Evolutionary conservation across 129 eudicot genomes (phyloP).

Genomic region (Saposhnikovia divaricata): DNA sequence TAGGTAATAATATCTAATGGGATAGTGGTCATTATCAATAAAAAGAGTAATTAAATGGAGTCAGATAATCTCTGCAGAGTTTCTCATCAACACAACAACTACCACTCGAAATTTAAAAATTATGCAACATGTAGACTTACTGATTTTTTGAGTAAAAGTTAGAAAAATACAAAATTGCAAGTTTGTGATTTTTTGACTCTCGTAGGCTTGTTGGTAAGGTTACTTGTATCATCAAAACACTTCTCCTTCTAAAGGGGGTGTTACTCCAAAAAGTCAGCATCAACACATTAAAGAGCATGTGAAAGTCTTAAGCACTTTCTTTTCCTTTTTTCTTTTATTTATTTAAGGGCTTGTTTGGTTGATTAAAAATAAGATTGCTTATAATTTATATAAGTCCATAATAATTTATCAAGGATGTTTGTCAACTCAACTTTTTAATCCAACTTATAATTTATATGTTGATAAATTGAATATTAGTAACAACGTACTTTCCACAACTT

Average conservation of each 20-base stretch:
- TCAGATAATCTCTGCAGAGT: not conserved
- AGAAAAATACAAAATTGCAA: not conserved
- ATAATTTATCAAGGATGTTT: too few relatives aligned
- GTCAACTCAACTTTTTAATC: too few relatives aligned
- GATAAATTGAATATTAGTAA: too few relatives aligned
- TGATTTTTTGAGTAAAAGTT: not conserved
- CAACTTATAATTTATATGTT: too few relatives aligned
- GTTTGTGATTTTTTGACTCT: not conserved
- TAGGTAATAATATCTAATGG: not conserved
- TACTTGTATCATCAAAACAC: too few relatives aligned
- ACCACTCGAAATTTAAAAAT: not conserved
- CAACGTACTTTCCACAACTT: too few relatives aligned
- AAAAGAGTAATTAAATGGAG: not conserved
- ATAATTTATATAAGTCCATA: too few relatives aligned
- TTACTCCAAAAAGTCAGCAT: not conserved
- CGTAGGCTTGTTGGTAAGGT: too few relatives aligned
- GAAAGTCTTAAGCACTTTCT: not conserved
- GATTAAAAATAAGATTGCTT: too few relatives aligned
- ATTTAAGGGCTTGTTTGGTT: not conserved
- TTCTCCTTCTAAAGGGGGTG: too few relatives aligned
- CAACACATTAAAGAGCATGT: not conserved
- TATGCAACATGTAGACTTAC: not conserved
- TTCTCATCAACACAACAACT: not conserved
- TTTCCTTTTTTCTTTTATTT: too few relatives aligned
- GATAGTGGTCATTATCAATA: not conserved